Percentiles rank a stretch among this genome's conserved stretches.
Conservation (phyloP, 768 basidiomycete species). For the Macrolepiota dolichaula region DNA sequence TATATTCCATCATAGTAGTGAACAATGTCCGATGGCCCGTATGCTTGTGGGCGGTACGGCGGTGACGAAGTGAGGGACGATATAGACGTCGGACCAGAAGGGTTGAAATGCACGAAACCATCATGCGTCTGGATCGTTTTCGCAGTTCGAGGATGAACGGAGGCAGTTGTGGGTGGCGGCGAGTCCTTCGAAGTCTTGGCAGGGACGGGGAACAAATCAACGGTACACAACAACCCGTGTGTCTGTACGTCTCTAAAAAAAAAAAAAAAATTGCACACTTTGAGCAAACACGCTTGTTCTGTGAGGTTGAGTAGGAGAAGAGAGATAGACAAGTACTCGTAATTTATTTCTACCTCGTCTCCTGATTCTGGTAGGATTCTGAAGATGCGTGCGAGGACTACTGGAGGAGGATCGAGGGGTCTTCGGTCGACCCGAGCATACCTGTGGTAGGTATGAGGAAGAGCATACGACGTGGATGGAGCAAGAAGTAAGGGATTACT, state of each 20-base stretch:
- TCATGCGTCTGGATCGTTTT: constrained; percentile 4
- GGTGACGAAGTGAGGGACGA: constrained; percentile 8
- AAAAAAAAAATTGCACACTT: constrained; percentile 13
- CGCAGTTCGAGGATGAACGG: not conserved
- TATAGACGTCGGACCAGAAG: constrained; percentile 10
- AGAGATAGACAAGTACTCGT: constrained; percentile 39
- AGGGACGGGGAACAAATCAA: constrained; percentile 70
- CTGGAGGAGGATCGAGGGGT: constrained; percentile 66
- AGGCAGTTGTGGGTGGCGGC: constrained; percentile 6
- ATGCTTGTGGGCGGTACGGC: constrained; percentile 8
- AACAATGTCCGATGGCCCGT: constrained; percentile 32
- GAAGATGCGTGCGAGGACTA: constrained; percentile 50
- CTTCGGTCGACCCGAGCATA: constrained; percentile 61
- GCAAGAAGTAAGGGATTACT: constrained; percentile 36
- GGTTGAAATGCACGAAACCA: constrained; percentile 9
- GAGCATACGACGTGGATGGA: constrained; percentile 11
- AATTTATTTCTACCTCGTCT: constrained; percentile 36
- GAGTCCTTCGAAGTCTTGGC: constrained; percentile 13
- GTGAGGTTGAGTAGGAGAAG: not conserved
- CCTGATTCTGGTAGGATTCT: constrained; percentile 37
- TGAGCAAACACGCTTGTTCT: constrained; percentile 13
- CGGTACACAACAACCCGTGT: constrained; percentile 72
- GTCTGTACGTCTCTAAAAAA: constrained; percentile 51
- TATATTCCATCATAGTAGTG: constrained; percentile 34
- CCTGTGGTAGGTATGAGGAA: constrained; percentile 25